phyloP scores from a whole-genome alignment of 305 asterid species.

The Plantago coronopus region DNA sequence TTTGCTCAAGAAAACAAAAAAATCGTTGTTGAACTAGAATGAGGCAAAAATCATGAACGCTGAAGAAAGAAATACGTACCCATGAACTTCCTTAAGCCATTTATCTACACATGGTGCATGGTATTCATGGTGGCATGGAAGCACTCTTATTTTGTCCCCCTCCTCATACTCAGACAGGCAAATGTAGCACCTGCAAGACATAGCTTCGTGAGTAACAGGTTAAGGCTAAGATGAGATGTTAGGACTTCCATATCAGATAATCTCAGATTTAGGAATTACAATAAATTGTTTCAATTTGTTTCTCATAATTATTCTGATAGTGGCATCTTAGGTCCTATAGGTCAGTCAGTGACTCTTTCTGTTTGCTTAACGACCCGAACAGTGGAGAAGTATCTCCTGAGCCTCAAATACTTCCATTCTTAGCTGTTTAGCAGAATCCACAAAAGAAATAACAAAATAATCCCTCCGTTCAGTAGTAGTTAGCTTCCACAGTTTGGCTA shows the following conservation, averaged over 20 bases:
- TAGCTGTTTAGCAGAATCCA: too few species aligned
- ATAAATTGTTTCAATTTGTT: not conserved
- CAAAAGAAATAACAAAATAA: too few species aligned
- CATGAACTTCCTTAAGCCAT: conserved; percentile 93
- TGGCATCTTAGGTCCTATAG: not conserved
- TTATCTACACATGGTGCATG: conserved; percentile 81
- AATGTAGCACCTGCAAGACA: conserved; percentile 68
- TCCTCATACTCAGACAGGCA: conserved; percentile 88
- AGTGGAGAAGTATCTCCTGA: too few species aligned
- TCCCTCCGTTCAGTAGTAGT: not conserved
- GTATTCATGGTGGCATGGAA: conserved; percentile 89
- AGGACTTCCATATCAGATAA: not conserved
- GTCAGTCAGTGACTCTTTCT: too few species aligned
- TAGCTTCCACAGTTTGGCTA: not conserved
- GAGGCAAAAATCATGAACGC: not conserved
- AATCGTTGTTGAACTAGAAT: not conserved
- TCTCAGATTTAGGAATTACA: not conserved
- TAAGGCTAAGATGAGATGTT: not conserved
- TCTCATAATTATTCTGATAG: not conserved
- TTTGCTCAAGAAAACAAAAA: too few species aligned
- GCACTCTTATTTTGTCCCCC: conserved; percentile 69
- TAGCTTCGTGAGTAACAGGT: conserved; percentile 2
- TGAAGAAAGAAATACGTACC: conserved; percentile 40
- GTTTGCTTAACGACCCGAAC: too few species aligned
- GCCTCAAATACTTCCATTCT: too few species aligned